A percentile compares a stretch with the other conserved stretches of the same genome.
phyloP scores from a whole-genome alignment of 768 basidiomycete genomes.

The Gautieria morchelliformis region DNA sequence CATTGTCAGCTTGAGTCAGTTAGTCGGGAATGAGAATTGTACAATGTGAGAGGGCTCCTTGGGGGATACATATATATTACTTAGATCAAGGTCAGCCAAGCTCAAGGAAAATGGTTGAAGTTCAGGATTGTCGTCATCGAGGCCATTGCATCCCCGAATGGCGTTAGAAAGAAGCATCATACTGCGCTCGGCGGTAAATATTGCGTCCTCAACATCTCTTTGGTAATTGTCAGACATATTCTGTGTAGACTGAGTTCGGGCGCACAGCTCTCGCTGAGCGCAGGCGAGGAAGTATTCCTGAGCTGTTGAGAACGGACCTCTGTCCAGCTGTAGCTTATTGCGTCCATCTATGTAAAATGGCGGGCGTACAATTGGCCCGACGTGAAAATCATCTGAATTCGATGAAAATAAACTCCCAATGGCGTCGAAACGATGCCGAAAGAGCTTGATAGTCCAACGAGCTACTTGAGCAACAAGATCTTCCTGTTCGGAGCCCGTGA shows the following conservation, averaged over 20 bases:
- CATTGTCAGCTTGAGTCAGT: background rate
- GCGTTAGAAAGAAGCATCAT: conserved; percentile 21
- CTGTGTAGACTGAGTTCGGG: conserved; percentile 22
- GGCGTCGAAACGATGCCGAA: conserved; percentile 16
- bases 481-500: conserved; percentile 18
- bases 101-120: conserved; percentile 24
- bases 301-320: conserved; percentile 22
- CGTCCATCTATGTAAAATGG: conserved; percentile 23
- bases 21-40: conserved; percentile 1
- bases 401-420: conserved; percentile 20
- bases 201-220: conserved; percentile 18
- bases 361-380: conserved; percentile 16
- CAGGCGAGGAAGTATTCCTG: conserved; percentile 25
- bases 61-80: conserved; percentile 21
- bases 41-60: conserved; percentile 22
- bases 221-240: conserved; percentile 23
- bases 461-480: conserved; percentile 20
- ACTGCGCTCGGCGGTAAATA: conserved; percentile 22
- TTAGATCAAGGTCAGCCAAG: conserved; percentile 19
- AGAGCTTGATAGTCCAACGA: conserved; percentile 21
- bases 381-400: background rate
- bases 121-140: conserved; percentile 23
- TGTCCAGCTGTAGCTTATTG: conserved; percentile 20
- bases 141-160: conserved; percentile 19
- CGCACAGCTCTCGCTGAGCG: conserved; percentile 24